A percentile compares a stretch with the other conserved stretches of the same genome.
Evolutionary conservation across 2,329 filamentous ascomycete species (phyloP).

Genomic region (Phyllosticta citribraziliensis): DNA sequence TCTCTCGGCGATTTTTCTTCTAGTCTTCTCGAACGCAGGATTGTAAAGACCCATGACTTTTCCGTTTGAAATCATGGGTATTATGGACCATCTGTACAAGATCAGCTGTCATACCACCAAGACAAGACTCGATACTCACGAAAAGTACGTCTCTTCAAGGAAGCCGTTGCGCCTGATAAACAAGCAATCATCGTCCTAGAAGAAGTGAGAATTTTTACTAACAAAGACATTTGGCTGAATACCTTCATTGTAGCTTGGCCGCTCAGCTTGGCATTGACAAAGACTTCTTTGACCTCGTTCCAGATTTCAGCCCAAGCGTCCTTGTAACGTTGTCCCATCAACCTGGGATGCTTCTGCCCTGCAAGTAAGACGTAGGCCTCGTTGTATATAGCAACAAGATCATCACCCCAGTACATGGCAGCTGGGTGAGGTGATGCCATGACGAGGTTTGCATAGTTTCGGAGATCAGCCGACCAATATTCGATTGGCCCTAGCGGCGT

Average conservation of each 20-base stretch:
- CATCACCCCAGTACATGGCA: slow-evolving; percentile 70
- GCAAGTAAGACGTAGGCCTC: slow-evolving; percentile 64
- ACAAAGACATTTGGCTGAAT: not conserved
- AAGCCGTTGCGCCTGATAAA: slow-evolving; percentile 62
- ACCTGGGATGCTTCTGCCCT: slow-evolving; percentile 62
- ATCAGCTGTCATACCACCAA: not conserved
- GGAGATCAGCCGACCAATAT: slow-evolving; percentile 59
- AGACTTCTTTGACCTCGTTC: slow-evolving; percentile 58
- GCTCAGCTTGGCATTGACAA: slow-evolving; percentile 55
- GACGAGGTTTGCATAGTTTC: slow-evolving; percentile 71
- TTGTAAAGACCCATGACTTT: slow-evolving; percentile 69
- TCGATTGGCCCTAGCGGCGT: slow-evolving; percentile 70
- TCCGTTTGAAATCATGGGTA: slow-evolving; percentile 65
- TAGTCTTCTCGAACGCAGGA: slow-evolving; percentile 71
- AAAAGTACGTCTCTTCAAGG: slow-evolving; percentile 72
- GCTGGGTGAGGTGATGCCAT: slow-evolving; percentile 53
- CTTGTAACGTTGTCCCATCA: slow-evolving; percentile 65
- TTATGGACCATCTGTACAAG: slow-evolving; percentile 57
- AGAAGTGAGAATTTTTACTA: not conserved
- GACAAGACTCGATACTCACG: slow-evolving; percentile 19
- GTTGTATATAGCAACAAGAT: slow-evolving; percentile 61
- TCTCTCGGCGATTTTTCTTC: slow-evolving; percentile 66
- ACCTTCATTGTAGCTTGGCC: slow-evolving; percentile 72
- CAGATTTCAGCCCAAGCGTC: slow-evolving; percentile 68
- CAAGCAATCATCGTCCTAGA: slow-evolving; percentile 59